Conservation (phyloP, 1,284 basidiomycete genomes). For the Microbotryum lychnidis-dioicae region DNA sequence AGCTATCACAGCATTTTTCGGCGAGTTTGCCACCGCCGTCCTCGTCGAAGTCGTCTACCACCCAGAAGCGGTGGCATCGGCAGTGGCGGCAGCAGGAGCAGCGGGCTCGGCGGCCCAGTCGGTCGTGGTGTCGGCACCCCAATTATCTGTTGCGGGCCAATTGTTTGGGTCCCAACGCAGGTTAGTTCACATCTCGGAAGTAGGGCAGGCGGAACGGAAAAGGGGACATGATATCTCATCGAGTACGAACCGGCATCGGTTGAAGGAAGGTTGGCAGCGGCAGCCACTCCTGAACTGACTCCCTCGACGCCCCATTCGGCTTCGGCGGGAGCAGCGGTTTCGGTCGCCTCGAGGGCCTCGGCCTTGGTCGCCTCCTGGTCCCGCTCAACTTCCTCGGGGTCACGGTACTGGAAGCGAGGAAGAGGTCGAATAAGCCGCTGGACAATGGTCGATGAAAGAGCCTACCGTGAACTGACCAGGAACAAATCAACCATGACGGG, state of each 20-base stretch:
- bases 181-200: no score
- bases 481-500: slow-evolving; percentile 99
- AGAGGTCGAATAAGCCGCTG: no score
- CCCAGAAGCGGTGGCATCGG: slow-evolving; percentile 3
- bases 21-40: no score
- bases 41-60: neutral
- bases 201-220: no score
- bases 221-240: no score
- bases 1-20: no score
- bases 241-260: slow-evolving; percentile 24
- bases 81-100: neutral
- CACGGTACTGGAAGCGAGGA: slow-evolving; percentile 79
- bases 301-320: slow-evolving; percentile 39
- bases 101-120: slow-evolving; percentile 28
- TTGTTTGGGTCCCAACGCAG: slow-evolving; percentile 5
- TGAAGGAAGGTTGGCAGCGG: slow-evolving; percentile 33
- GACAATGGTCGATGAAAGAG: no score
- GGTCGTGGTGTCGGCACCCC: slow-evolving; percentile 18
- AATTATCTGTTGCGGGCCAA: slow-evolving; percentile 32
- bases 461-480: slow-evolving; percentile 48
- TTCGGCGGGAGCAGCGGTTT: slow-evolving; percentile 38
- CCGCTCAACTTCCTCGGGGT: slow-evolving; percentile 97
- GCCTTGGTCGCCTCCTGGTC: slow-evolving; percentile 71
- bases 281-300: slow-evolving; percentile 38
- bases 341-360: slow-evolving; percentile 42